A percentile compares a stretch with the other conserved stretches of the same genome.
Conservation (phyloP, 2,329 filamentous ascomycete species). For the Ophiostoma sp. region DNA sequence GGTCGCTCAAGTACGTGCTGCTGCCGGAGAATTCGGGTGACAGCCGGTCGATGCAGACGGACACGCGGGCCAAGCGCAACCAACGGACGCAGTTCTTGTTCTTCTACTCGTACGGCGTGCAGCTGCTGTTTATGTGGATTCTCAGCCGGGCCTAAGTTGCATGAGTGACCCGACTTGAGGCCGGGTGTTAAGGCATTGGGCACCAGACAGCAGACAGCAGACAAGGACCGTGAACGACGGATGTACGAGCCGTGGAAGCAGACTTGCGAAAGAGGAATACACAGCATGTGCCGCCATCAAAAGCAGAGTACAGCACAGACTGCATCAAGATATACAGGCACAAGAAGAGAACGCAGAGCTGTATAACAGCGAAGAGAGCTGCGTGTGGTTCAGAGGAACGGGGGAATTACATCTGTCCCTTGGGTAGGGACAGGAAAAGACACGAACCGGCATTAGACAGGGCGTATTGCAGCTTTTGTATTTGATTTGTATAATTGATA, state of each 20-base stretch:
- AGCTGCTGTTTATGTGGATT: conserved; percentile 91
- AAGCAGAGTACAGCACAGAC: background rate
- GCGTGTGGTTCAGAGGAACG: background rate
- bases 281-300: background rate
- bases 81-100: conserved; percentile 88
- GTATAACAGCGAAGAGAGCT: background rate
- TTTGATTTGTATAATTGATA: background rate
- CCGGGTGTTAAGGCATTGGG: background rate
- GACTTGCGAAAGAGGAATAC: background rate
- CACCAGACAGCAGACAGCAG: background rate
- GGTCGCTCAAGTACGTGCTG: conserved; percentile 91
- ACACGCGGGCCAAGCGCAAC: conserved; percentile 79
- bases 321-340: background rate
- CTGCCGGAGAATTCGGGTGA: conserved; percentile 73
- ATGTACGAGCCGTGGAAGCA: background rate
- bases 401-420: background rate
- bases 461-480: conserved; percentile 16
- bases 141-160: conserved; percentile 43
- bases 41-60: conserved; percentile 60
- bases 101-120: conserved; percentile 88
- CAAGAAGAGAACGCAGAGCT: background rate
- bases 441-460: conserved; percentile 21
- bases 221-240: background rate
- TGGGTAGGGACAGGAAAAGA: conserved; percentile 9
- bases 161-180: background rate